A percentile compares a stretch with the other conserved stretches of the same genome.
Evolutionary conservation across 2,329 filamentous ascomycete genomes (phyloP).

Genomic region (Coniochaeta sp.): DNA sequence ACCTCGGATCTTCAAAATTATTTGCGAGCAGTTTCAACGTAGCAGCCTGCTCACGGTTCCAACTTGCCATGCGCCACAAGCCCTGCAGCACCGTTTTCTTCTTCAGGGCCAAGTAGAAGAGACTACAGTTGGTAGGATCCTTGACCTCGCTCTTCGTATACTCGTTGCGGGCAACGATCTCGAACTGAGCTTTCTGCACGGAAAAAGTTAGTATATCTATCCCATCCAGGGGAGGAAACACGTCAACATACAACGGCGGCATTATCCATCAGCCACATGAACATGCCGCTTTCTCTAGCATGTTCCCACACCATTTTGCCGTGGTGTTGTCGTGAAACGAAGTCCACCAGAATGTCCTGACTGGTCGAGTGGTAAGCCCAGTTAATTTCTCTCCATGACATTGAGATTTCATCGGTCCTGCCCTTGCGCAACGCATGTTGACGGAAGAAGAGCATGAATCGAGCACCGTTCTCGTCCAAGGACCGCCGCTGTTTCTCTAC

Average conservation of each 20-base stretch:
- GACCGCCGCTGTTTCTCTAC: slow-evolving; percentile 83
- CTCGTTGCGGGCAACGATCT: slow-evolving; percentile 85
- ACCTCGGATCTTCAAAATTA: slow-evolving; percentile 80
- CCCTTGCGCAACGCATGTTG: slow-evolving; percentile 67
- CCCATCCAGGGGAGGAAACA: background rate
- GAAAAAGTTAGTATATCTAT: background rate
- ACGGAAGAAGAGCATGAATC: slow-evolving; percentile 82
- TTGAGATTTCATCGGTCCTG: slow-evolving; percentile 54
- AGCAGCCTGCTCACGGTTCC: slow-evolving; percentile 77
- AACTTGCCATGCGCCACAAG: slow-evolving; percentile 88
- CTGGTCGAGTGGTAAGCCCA: slow-evolving; percentile 81
- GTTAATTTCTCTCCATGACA: slow-evolving; percentile 73
- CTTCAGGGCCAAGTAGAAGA: slow-evolving; percentile 83
- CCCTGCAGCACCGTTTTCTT: slow-evolving; percentile 90
- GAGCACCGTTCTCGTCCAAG: slow-evolving; percentile 82
- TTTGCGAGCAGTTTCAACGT: slow-evolving; percentile 80
- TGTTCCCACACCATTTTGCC: slow-evolving; percentile 77
- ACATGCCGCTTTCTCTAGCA: slow-evolving; percentile 79
- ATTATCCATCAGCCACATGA: slow-evolving; percentile 85
- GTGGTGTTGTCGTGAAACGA: slow-evolving; percentile 73
- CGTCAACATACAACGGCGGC: slow-evolving; percentile 59
- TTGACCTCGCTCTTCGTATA: slow-evolving; percentile 84
- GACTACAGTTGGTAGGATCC: slow-evolving; percentile 82
- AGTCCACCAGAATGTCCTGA: slow-evolving; percentile 83
- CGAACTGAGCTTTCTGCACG: slow-evolving; percentile 66